Conservation (phyloP, 179 eudicot species). For the Camellia oleifera region DNA sequence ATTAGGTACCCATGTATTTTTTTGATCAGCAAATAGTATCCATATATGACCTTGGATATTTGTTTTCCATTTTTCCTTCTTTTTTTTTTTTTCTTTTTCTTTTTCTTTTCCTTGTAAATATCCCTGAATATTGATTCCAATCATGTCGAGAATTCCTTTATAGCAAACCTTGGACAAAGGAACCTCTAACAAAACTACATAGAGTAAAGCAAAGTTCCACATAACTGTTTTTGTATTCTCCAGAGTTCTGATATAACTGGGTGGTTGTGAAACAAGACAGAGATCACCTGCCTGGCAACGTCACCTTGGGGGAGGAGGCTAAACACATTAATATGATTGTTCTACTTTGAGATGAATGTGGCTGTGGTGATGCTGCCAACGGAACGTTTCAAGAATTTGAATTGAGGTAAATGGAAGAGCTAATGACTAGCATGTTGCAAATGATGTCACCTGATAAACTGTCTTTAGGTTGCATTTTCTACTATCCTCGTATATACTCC, state of each 20-base stretch:
- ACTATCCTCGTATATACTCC: too few relatives aligned
- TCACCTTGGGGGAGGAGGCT: neutral
- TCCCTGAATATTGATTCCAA: neutral
- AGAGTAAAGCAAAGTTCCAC: too few relatives aligned
- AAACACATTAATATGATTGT: neutral
- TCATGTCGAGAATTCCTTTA: neutral
- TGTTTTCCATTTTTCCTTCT: neutral
- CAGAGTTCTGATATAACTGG: neutral
- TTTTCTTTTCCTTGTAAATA: neutral
- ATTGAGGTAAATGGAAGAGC: neutral
- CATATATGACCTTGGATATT: neutral
- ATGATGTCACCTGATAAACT: too few relatives aligned
- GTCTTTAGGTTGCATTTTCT: too few relatives aligned
- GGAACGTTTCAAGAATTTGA: neutral
- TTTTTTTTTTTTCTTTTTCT: neutral
- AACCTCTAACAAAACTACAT: neutral
- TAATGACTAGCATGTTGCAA: neutral
- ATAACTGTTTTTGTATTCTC: neutral
- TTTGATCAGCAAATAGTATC: neutral
- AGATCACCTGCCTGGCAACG: neutral
- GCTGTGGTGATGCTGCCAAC: neutral
- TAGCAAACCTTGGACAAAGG: slow-evolving; percentile 1
- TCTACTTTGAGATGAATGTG: neutral
- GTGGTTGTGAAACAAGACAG: neutral
- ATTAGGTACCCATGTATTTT: neutral